These are phyloP conservation scores for Hypoxylon rickii DNA, from an alignment of 495 filamentous ascomycete genomes.

Conservation along the genomic window DNA sequence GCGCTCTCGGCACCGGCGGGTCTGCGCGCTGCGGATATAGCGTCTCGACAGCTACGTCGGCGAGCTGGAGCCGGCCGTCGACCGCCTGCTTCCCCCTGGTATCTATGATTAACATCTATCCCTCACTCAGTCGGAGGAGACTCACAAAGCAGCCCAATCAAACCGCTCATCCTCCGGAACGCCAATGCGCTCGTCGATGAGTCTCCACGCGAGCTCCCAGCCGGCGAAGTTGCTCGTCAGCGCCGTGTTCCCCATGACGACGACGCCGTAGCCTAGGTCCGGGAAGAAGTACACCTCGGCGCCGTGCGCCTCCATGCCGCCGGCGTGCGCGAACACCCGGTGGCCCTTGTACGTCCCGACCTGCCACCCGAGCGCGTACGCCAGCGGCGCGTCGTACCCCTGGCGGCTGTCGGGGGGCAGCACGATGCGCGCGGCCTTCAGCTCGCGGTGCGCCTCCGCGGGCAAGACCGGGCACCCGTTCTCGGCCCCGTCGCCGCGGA, in stretches of 20 bases:
- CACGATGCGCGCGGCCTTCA: constrained; percentile 45
- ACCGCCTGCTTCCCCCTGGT: constrained; percentile 14
- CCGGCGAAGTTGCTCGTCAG: constrained; percentile 37
- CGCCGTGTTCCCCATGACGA: constrained; percentile 52
- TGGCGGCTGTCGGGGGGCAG: constrained; percentile 9
- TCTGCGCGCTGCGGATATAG: constrained; percentile 41
- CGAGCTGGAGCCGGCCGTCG: constrained; percentile 23
- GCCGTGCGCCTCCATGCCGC: constrained; percentile 52
- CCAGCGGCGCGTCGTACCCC: constrained; percentile 30
- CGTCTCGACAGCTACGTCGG: constrained; percentile 29
- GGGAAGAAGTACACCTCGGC: constrained; percentile 54
- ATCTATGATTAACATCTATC: neutral
- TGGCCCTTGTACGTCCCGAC: constrained; percentile 50
- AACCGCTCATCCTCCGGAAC: constrained; percentile 37
- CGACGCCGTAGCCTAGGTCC: constrained; percentile 48
- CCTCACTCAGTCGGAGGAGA: neutral
- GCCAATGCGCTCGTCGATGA: constrained; percentile 49
- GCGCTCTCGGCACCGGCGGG: constrained; percentile 36
- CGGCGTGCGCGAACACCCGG: constrained; percentile 48
- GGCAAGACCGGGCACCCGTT: constrained; percentile 36
- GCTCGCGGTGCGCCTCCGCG: constrained; percentile 40
- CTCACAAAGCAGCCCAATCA: constrained; percentile 38
- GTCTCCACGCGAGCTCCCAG: constrained; percentile 40
- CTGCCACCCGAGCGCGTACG: constrained; percentile 54
- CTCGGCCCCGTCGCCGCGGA: constrained; percentile 19